A percentile compares a stretch with the other conserved stretches of the same genome.
Evolutionary conservation across 192 early-diverging fungal genomes (phyloP).

Genomic region (Mycoemilia scoparia): DNA sequence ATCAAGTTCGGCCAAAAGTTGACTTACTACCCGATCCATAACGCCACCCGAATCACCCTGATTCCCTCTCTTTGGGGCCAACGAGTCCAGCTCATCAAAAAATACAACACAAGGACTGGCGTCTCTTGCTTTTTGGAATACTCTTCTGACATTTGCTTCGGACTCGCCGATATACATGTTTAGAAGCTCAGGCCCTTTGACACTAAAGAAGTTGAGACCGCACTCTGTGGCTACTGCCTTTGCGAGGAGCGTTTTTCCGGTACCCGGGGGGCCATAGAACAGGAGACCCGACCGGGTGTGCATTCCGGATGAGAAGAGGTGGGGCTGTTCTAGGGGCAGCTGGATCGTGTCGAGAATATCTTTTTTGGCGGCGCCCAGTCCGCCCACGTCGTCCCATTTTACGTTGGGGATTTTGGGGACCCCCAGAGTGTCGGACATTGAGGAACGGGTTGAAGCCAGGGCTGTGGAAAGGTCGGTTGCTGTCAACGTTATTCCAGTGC

Average conservation of each 20-base stretch:
- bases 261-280: conserved; percentile 94
- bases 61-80: conserved; percentile 93
- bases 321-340: conserved; percentile 85
- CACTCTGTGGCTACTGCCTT: conserved; percentile 98
- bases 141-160: conserved; percentile 87
- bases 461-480: conserved; percentile 65
- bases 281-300: conserved; percentile 88
- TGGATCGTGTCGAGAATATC: conserved; percentile 93
- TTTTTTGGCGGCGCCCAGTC: conserved; percentile 77
- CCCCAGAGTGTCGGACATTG: conserved; percentile 81
- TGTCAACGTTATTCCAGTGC: conserved; percentile 54
- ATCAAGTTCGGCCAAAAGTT: conserved; percentile 91
- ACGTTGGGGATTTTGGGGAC: conserved; percentile 97
- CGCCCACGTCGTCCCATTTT: conserved; percentile 97
- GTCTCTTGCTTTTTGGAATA: conserved; percentile 91
- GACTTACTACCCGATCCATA: conserved; percentile 97
- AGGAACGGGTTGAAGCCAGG: conserved; percentile 53
- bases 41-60: conserved; percentile 97
- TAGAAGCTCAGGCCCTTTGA: conserved; percentile 96
- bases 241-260: conserved; percentile 94
- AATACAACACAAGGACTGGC: conserved; percentile 97
- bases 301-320: conserved; percentile 85
- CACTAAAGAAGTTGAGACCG: conserved; percentile 93
- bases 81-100: conserved; percentile 96
- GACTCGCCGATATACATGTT: conserved; percentile 99